Conservation (phyloP, 176 grass and related monocot species). For the Oryza rufipogon region DNA sequence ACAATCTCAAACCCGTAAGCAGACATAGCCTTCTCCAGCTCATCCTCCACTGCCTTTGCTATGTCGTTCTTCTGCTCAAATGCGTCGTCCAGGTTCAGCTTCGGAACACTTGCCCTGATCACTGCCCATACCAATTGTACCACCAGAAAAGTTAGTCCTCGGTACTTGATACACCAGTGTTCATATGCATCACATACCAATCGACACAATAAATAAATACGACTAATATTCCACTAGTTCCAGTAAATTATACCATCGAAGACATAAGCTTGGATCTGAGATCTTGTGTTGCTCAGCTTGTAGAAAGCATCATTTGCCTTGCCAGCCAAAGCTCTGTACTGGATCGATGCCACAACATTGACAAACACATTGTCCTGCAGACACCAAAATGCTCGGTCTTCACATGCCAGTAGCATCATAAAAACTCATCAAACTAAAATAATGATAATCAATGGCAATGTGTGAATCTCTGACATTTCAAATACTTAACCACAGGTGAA, state of each 20-base stretch:
- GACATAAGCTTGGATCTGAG: conserved; percentile 88
- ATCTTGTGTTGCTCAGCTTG: conserved; percentile 82
- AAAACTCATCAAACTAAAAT: background rate
- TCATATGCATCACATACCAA: background rate
- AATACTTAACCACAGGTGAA: conserved; percentile 7
- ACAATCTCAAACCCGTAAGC: conserved; percentile 61
- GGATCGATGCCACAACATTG: conserved; percentile 82
- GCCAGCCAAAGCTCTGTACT: conserved; percentile 72
- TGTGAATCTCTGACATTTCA: background rate
- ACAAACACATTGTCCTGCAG: conserved; percentile 92
- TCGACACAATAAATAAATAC: background rate
- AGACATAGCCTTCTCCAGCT: conserved; percentile 82
- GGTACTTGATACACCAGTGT: background rate
- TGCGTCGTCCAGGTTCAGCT: conserved; percentile 66
- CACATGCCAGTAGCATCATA: conserved; percentile 23
- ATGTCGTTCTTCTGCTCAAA: conserved; percentile 92
- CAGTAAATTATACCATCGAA: conserved; percentile 62
- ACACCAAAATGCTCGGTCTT: background rate
- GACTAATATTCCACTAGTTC: conserved; percentile 2
- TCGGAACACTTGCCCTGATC: conserved; percentile 81
- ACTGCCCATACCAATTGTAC: conserved; percentile 43
- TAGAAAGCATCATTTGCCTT: conserved; percentile 85
- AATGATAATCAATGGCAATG: background rate
- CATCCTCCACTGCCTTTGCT: conserved; percentile 75
- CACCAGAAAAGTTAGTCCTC: no score